Base-by-base conservation (phyloP, 2,329 filamentous ascomycete genomes). In the Trichoderma sp. region DNA sequence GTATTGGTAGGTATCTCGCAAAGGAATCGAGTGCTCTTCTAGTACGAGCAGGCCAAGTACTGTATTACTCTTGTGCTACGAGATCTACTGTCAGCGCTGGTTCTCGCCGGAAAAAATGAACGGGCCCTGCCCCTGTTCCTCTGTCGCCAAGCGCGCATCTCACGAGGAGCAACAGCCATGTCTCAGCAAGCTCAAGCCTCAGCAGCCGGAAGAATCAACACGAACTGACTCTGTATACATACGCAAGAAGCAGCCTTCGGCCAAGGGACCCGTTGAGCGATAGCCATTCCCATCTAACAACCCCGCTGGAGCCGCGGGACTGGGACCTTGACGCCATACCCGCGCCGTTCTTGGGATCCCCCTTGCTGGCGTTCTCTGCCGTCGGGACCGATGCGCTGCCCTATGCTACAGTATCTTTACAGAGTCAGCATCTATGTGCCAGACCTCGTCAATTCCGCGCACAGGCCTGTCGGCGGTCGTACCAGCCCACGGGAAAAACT, bases 281-380 rank as follows among this genome's bases (percentile, higher is more conserved):
- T 13, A 33, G 29, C 56, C 66, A 56, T 67, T 67, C 40, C 31
- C 63, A 40, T 64, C 64, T 47, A 56, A 7, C 31, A 49, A 65
- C 63, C 55, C 63, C 56, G 63, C 63, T 59, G 63, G 63, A 68
- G 65, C 65, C 57, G 59, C 69, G 35, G 63, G 58, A 59, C 64
- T 68, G 69, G 69, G 64, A 70, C 58, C 47, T 68, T 70, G 69
- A 70, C 69, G 69, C 69, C 69, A 68, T 68, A 70, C 64, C 69
- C 69, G 69, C 64, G 64, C 69, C 49, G 55, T 43, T 37, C 33
- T n/a, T 62, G 62, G 37, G 35, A 16, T 35, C 59, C 67, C 68
- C 62, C 68, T 60, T 53, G 37, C 57, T 63, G 61, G 49, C 61
- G 21, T 56, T 43, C 27, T 55, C 40, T 56, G 24, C 61, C 49